A percentile compares a stretch with the other conserved stretches of the same genome.
Conservation (phyloP, 768 basidiomycete genomes). For the Boletus coccyginus region DNA sequence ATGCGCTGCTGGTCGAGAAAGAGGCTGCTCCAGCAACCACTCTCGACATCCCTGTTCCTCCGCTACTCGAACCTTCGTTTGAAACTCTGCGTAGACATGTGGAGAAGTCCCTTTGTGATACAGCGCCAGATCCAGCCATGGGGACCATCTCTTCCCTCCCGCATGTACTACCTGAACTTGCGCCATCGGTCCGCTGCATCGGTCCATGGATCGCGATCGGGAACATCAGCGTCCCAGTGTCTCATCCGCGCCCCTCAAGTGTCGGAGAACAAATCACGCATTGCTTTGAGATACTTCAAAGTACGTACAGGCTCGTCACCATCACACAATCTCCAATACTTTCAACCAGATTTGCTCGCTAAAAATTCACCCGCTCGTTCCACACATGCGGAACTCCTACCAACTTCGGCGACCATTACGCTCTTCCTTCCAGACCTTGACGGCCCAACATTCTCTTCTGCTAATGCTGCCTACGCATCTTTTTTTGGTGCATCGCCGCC, state of each 20-base stretch:
- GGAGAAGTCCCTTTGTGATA: slow-evolving; percentile 9
- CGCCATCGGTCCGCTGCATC: slow-evolving; percentile 23
- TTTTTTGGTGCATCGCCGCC: slow-evolving; percentile 93
- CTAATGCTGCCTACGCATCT: slow-evolving; percentile 75
- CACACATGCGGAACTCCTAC: slow-evolving; percentile 10
- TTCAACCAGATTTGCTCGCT: slow-evolving; percentile 48
- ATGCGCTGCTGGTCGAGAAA: slow-evolving; percentile 64
- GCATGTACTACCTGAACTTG: background rate
- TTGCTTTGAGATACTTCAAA: slow-evolving; percentile 64
- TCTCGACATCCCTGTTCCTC: slow-evolving; percentile 40
- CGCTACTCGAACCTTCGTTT: slow-evolving; percentile 42
- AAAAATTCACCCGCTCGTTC: slow-evolving; percentile 41
- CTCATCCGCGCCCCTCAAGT: slow-evolving; percentile 45
- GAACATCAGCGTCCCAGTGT: slow-evolving; percentile 41
- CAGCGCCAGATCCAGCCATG: background rate
- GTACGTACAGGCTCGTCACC: slow-evolving; percentile 38
- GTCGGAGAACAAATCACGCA: slow-evolving; percentile 68
- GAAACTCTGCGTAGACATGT: slow-evolving; percentile 6
- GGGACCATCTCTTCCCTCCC: background rate
- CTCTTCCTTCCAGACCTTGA: slow-evolving; percentile 81
- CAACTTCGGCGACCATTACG: slow-evolving; percentile 59
- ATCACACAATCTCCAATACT: background rate
- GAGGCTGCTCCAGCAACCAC: background rate
- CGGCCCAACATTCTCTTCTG: slow-evolving; percentile 53
- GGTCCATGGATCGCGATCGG: slow-evolving; percentile 71